phyloP scores from a whole-genome alignment of 2,329 filamentous ascomycete genomes.

The Colletotrichum sp. region DNA sequence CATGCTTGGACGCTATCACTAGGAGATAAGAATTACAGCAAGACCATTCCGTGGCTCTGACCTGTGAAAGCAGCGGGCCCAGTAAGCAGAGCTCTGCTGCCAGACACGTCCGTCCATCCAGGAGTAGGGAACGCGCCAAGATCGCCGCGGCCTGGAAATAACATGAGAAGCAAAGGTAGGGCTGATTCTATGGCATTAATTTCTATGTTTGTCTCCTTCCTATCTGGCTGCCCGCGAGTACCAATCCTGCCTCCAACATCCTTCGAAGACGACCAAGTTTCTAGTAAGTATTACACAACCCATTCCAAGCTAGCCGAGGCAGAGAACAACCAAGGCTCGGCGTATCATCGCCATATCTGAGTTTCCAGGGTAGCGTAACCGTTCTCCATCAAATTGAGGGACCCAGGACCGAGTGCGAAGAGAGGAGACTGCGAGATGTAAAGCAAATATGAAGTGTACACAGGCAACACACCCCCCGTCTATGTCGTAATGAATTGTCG shows the following conservation, averaged over 20 bases:
- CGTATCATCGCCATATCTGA: not conserved
- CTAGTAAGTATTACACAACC: not conserved
- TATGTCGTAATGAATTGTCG: not conserved
- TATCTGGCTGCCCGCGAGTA: not conserved
- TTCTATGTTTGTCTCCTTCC: not conserved
- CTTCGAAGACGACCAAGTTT: not conserved
- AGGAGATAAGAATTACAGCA: not conserved
- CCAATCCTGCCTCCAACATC: not conserved
- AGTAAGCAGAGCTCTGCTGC: not conserved
- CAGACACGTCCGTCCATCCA: not conserved
- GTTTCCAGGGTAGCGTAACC: not conserved
- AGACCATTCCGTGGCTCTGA: not conserved
- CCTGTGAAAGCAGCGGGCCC: not conserved
- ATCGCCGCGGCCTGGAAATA: not conserved
- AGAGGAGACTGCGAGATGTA: slow-evolving; percentile 2
- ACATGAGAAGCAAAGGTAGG: not conserved
- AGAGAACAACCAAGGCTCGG: not conserved
- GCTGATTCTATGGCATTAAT: not conserved
- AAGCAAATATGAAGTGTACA: slow-evolving; percentile 1
- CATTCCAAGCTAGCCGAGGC: slow-evolving; percentile 5
- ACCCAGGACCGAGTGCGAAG: not conserved
- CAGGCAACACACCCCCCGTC: not conserved
- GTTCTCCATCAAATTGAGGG: not conserved
- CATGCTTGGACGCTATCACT: not conserved
- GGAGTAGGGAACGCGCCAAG: not conserved